A percentile compares a stretch with the other conserved stretches of the same genome.
These are phyloP conservation scores for Tetradesmus lagerheimii DNA, from an alignment of 139 green algal species.

Conservation along the genomic window DNA sequence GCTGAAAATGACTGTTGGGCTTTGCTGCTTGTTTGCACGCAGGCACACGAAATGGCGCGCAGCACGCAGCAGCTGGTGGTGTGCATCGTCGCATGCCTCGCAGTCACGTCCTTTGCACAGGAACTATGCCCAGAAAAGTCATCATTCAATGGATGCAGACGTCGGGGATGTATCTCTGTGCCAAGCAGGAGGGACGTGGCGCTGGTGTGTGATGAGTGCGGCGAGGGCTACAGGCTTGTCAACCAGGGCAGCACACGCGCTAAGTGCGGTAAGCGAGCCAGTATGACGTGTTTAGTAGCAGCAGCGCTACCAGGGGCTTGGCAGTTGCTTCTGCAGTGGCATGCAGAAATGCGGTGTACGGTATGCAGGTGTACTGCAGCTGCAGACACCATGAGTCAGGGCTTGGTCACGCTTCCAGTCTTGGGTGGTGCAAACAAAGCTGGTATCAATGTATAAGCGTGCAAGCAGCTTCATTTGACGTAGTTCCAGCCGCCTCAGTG, in stretches of 20 bases:
- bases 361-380: too few species aligned
- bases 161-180: background rate
- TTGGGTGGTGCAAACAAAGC: too few species aligned
- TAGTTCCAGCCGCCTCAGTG: too few species aligned
- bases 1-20: background rate
- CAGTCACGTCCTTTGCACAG: background rate
- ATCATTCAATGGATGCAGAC: conserved; percentile 23
- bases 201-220: conserved; percentile 20
- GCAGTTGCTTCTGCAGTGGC: too few species aligned
- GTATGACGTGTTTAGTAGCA: too few species aligned
- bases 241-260: background rate
- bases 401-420: too few species aligned
- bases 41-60: background rate
- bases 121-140: conserved; percentile 20
- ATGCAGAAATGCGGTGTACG: too few species aligned
- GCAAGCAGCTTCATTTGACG: too few species aligned
- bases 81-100: background rate
- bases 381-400: too few species aligned
- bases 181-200: background rate
- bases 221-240: conserved; percentile 36
- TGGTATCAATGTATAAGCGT: too few species aligned
- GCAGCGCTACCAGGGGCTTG: too few species aligned
- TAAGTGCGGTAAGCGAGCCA: conserved; percentile 15
- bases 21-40: background rate
- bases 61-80: background rate